Evolutionary conservation across 2,329 filamentous ascomycete species (phyloP).

Genomic region (Pyrenophora tritici-repentis): DNA sequence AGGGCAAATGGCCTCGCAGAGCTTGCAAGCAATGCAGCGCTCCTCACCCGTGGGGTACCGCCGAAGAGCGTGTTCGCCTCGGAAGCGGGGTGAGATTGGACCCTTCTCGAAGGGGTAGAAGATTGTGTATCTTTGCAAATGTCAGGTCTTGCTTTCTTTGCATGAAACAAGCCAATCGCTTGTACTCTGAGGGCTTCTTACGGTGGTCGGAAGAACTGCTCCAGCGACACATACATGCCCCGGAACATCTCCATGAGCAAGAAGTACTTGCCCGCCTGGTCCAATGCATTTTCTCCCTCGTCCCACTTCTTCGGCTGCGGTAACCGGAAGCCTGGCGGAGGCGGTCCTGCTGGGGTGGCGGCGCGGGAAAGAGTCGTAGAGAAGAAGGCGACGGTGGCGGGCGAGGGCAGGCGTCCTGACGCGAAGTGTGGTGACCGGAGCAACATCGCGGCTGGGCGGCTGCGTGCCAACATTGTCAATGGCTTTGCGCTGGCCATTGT

Average conservation of each 20-base stretch:
- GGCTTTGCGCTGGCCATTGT: constrained; percentile 56
- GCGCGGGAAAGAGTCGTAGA: constrained; percentile 65
- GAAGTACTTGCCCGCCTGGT: constrained; percentile 91
- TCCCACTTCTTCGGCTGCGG: constrained; percentile 77
- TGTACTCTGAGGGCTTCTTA: constrained; percentile 61
- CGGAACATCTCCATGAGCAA: constrained; percentile 93
- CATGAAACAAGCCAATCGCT: constrained; percentile 7
- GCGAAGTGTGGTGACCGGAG: constrained; percentile 43
- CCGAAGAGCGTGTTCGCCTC: constrained; percentile 94
- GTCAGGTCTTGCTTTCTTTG: constrained; percentile 31
- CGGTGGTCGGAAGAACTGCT: constrained; percentile 98
- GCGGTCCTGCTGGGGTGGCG: constrained; percentile 74
- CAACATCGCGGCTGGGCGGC: constrained; percentile 48
- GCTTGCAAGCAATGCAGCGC: constrained; percentile 99
- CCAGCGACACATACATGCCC: constrained; percentile 96
- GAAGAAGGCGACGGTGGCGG: constrained; percentile 62
- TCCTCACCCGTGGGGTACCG: constrained; percentile 97
- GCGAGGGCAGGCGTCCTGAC: constrained; percentile 44
- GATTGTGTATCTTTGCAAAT: constrained; percentile 79
- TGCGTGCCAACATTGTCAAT: constrained; percentile 55
- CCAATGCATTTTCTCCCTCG: constrained; percentile 75
- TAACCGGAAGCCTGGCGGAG: constrained; percentile 80
- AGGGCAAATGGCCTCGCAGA: constrained; percentile 97
- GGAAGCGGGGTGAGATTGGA: constrained; percentile 95
- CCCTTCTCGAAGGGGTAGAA: constrained; percentile 99